Percentiles rank a stretch among this genome's conserved stretches.
These are phyloP conservation scores for Solanum chacoense DNA, from an alignment of 305 asterid genomes.

Conservation along the genomic window DNA sequence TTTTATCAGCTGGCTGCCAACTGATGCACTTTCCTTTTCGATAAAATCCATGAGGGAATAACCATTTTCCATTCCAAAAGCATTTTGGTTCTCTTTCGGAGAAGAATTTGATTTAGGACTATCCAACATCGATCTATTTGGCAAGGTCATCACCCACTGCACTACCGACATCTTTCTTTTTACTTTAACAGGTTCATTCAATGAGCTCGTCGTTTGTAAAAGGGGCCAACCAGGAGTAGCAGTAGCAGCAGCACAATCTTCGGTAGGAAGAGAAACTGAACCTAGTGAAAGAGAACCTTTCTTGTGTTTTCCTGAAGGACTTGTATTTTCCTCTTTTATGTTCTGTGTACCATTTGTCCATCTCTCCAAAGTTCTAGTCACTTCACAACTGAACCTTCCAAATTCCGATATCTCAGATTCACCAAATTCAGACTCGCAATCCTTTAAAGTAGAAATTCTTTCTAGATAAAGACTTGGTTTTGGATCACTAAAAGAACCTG, in stretches of 20 bases:
- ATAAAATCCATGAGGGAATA: conserved; percentile 1
- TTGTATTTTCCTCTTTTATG: conserved; percentile 20
- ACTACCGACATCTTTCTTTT: conserved; percentile 80
- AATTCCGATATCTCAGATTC: conserved; percentile 36
- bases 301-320: conserved; percentile 25
- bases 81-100: conserved; percentile 17
- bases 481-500: conserved; percentile 23
- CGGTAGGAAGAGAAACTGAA: conserved; percentile 58
- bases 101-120: conserved; percentile 27
- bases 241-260: conserved; percentile 58
- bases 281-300: conserved; percentile 57
- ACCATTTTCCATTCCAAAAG: conserved; percentile 12
- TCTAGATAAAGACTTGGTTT: conserved; percentile 15
- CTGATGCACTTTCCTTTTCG: neutral
- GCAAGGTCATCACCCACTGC: conserved; percentile 86
- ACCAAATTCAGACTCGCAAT: conserved; percentile 40
- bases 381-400: conserved; percentile 27
- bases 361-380: neutral
- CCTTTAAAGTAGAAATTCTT: conserved; percentile 13
- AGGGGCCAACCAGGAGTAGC: conserved; percentile 99
- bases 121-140: conserved; percentile 41
- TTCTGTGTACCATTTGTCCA: neutral
- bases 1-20: conserved; percentile 22
- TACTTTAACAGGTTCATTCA: conserved; percentile 31
- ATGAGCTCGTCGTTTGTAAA: conserved; percentile 51